Conservation (phyloP, 2,329 filamentous ascomycete genomes). For the Myriosclerotinia scirpicola region DNA sequence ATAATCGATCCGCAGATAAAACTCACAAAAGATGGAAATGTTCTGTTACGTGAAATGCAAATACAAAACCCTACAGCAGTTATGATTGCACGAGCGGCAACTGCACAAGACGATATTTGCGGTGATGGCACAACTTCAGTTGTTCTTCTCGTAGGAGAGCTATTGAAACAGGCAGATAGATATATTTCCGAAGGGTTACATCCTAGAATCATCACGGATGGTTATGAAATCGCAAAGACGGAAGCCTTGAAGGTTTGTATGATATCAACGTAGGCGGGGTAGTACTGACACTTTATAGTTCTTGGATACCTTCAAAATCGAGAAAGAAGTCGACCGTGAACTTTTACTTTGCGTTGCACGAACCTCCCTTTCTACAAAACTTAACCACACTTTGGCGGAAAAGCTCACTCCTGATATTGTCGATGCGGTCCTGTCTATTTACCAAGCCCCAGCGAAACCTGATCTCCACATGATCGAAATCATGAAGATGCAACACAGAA, state of each 20-base stretch:
- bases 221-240: slow-evolving; percentile 93
- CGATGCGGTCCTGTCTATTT: slow-evolving; percentile 92
- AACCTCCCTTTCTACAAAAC: slow-evolving; percentile 92
- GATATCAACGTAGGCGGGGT: neutral
- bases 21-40: slow-evolving; percentile 97
- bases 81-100: slow-evolving; percentile 79
- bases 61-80: slow-evolving; percentile 98
- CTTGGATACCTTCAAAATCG: slow-evolving; percentile 89
- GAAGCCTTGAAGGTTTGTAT: slow-evolving; percentile 76
- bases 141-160: slow-evolving; percentile 90
- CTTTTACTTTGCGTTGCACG: slow-evolving; percentile 89
- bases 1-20: slow-evolving; percentile 67
- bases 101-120: slow-evolving; percentile 96
- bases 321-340: slow-evolving; percentile 86
- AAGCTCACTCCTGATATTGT: slow-evolving; percentile 94
- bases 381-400: slow-evolving; percentile 84
- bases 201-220: slow-evolving; percentile 93
- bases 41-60: slow-evolving; percentile 77
- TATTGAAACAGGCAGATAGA: slow-evolving; percentile 95
- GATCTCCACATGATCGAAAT: slow-evolving; percentile 99
- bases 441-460: slow-evolving; percentile 84
- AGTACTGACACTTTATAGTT: slow-evolving; percentile 57
- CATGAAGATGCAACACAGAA: slow-evolving; percentile 99
- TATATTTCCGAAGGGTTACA: slow-evolving; percentile 97
- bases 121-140: slow-evolving; percentile 98